Percentiles rank a stretch among this genome's conserved stretches.
Conservation (phyloP, 2,329 filamentous ascomycete species). For the Dothistroma septosporum region DNA sequence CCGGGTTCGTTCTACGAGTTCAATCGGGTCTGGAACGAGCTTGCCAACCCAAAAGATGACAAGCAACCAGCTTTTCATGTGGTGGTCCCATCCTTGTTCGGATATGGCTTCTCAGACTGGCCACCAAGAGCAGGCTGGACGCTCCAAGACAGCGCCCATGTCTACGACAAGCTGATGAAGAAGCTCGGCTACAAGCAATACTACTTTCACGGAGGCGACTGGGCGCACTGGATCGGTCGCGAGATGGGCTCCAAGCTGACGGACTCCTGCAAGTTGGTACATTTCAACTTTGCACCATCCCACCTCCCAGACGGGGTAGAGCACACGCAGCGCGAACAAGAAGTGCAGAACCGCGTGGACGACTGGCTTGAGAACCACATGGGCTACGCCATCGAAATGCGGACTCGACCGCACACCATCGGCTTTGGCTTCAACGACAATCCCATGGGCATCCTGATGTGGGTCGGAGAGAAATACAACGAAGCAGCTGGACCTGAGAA, state of each 20-base stretch:
- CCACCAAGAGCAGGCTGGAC: constrained; percentile 35
- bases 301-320: constrained; percentile 32
- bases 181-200: constrained; percentile 40
- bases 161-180: constrained; percentile 40
- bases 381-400: constrained; percentile 36
- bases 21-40: constrained; percentile 37
- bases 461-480: constrained; percentile 43
- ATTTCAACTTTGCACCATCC: constrained; percentile 42
- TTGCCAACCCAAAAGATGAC: constrained; percentile 33
- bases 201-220: constrained; percentile 40
- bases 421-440: constrained; percentile 43
- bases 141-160: constrained; percentile 35
- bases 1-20: constrained; percentile 46
- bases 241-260: constrained; percentile 38
- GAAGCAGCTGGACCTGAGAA: constrained; percentile 38
- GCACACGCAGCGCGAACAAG: constrained; percentile 36
- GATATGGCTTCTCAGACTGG: constrained; percentile 47
- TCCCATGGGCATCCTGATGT: constrained; percentile 43
- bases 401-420: constrained; percentile 43
- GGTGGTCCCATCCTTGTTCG: constrained; percentile 56
- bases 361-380: constrained; percentile 41
- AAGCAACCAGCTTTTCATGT: constrained; percentile 49
- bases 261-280: constrained; percentile 38
- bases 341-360: constrained; percentile 31
- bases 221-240: constrained; percentile 40